A percentile compares a stretch with the other conserved stretches of the same genome.
Conservation (phyloP, 2,329 filamentous ascomycete genomes). For the Cercospora citrullina region DNA sequence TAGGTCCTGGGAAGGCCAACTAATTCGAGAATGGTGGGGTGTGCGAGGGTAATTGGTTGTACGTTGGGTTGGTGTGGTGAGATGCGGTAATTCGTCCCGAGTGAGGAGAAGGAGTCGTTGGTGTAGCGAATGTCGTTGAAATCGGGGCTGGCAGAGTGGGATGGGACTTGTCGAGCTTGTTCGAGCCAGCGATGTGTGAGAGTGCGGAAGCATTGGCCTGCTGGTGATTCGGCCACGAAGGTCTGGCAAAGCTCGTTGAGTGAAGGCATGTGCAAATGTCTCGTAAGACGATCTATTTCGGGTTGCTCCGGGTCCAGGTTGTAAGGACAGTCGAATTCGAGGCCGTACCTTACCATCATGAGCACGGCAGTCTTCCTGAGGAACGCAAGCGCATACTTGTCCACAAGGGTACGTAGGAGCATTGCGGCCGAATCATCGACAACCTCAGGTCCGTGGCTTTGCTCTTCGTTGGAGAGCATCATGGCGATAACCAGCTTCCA, state of each 20-base stretch:
- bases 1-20: conserved; percentile 90
- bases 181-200: conserved; percentile 71
- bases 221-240: conserved; percentile 46
- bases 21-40: conserved; percentile 91
- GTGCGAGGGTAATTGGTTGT: conserved; percentile 57
- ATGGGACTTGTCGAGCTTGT: conserved; percentile 47
- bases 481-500: conserved; percentile 9
- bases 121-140: conserved; percentile 12
- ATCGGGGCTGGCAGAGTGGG: conserved; percentile 38
- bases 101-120: conserved; percentile 2
- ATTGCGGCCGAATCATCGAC: conserved; percentile 6
- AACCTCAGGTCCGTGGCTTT: not conserved
- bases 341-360: conserved; percentile 81
- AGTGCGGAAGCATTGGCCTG: conserved; percentile 46
- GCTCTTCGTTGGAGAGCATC: conserved; percentile 11
- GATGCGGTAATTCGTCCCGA: conserved; percentile 3
- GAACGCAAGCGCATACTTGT: conserved; percentile 86
- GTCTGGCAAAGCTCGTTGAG: conserved; percentile 75
- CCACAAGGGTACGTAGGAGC: conserved; percentile 49
- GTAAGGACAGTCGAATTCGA: conserved; percentile 74
- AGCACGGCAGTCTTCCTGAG: conserved; percentile 82
- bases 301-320: conserved; percentile 33
- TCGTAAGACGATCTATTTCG: conserved; percentile 79
- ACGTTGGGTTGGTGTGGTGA: conserved; percentile 14
- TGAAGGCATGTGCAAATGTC: conserved; percentile 71